Base-by-base conservation (phyloP, 2,329 filamentous ascomycete species). In the Bertia moriformis region DNA sequence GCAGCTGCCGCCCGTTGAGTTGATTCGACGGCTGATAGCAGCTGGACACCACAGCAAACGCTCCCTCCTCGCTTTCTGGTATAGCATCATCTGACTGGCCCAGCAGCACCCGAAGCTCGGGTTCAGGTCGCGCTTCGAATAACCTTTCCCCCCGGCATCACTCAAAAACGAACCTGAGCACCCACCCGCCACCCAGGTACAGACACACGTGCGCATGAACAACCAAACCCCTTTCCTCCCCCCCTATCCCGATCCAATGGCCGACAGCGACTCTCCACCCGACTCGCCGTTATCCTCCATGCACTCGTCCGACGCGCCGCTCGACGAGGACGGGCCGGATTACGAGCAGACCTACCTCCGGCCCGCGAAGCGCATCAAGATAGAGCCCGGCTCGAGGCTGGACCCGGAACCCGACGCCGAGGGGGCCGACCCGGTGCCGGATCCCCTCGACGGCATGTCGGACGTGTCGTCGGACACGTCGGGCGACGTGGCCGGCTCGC, bases 391-490 rank as follows among this genome's bases (percentile, higher is more conserved):
- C 18, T 67, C 65, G 18, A 62, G 59, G 18, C 57, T 52, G 18
- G 64, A 67, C 40, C 57, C 57, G 38, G 67, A 71, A 35, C 53
- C 61, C 5, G 63, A 64, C 3, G 61, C 61, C 12, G 61, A 67
- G 39, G 65, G 62, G 5, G 53, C 55, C 4, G 48, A 56, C 15
- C 58, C 59, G 38, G 56, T 60, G 29, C 57, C 69, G 43, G 58
- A 76, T 56, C 57, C 71, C 48, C 61, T 74, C 33, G 69, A 73
- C 43, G 67, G 64, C 48, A 61, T 72, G 61, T 74, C 75, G 39
- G 83, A 87, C 40, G 79, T 96, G 43, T 94, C 87, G 4, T 86
- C 84, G 39, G 91, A 98, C 59, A 93, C 84, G 38, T 88, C 84
- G 22, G 86, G 86, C 56, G 87, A 86, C 41, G 75, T 88, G 38